Percentiles rank a stretch among this genome's conserved stretches.
phyloP scores from a whole-genome alignment of 2,329 filamentous ascomycete species.

The Allantophomopsis cytisporea region DNA sequence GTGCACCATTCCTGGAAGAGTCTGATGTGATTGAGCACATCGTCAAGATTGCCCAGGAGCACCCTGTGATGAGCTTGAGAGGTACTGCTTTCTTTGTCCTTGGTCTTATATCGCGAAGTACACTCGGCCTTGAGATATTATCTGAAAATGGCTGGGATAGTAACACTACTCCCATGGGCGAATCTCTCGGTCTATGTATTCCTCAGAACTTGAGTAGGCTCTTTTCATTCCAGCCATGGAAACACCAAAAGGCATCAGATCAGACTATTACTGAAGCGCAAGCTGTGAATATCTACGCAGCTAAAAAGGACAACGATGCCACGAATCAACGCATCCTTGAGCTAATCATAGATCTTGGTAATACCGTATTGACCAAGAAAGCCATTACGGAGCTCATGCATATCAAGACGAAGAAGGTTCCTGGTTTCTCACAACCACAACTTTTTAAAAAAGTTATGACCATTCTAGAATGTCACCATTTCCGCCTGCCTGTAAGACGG shows the following conservation, averaged over 20 bases:
- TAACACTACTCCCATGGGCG: conserved; percentile 69
- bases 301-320: conserved; percentile 40
- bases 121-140: conserved; percentile 85
- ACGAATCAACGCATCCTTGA: conserved; percentile 66
- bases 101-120: conserved; percentile 80
- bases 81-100: conserved; percentile 96
- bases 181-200: conserved; percentile 77
- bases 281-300: conserved; percentile 29
- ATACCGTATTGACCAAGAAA: conserved; percentile 84
- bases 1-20: conserved; percentile 84
- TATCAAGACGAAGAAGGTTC: conserved; percentile 62
- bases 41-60: conserved; percentile 74
- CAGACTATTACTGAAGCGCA: conserved; percentile 25
- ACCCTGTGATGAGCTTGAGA: conserved; percentile 81
- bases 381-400: conserved; percentile 70
- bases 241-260: conserved; percentile 18
- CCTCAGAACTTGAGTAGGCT: conserved; percentile 67
- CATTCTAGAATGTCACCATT: conserved; percentile 80
- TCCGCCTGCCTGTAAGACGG: conserved; percentile 71
- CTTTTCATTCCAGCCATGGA: conserved; percentile 56
- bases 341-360: conserved; percentile 76
- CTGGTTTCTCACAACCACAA: conserved; percentile 59
- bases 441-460: conserved; percentile 80
- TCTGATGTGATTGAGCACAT: conserved; percentile 81
- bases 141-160: conserved; percentile 88